These are phyloP conservation scores for Globisporangium middletonii DNA, from an alignment of 352 stramenopile species.

Conservation along the genomic window DNA sequence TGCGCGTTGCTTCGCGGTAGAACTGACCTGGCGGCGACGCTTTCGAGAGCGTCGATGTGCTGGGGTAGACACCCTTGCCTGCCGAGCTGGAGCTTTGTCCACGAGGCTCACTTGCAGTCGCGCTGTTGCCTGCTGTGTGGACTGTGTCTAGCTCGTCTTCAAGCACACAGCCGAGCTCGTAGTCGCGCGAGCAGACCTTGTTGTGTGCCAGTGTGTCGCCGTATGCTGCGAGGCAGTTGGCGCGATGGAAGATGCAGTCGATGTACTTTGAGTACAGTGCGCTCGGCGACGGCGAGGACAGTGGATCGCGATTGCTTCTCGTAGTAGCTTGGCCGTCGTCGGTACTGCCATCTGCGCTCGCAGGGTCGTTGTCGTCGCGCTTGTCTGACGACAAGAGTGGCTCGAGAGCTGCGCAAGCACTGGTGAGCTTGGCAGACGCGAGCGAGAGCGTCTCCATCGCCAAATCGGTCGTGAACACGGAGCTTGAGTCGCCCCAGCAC, in stretches of 20 bases:
- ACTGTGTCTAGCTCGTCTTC: constrained; percentile 30
- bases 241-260: constrained; percentile 36
- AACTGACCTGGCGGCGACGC: constrained; percentile 35
- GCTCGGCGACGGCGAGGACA: too few species aligned
- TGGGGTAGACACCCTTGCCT: constrained; percentile 1
- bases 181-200: constrained; percentile 30
- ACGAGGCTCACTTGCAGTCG: neutral
- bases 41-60: constrained; percentile 26
- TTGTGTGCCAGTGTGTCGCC: constrained; percentile 48
- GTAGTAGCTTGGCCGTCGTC: neutral
- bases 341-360: neutral
- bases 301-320: too few species aligned
- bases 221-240: constrained; percentile 44
- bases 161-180: constrained; percentile 38
- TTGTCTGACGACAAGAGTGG: neutral
- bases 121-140: neutral
- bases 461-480: constrained; percentile 38
- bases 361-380: constrained; percentile 2
- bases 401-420: constrained; percentile 25
- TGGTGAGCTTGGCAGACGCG: constrained; percentile 46
- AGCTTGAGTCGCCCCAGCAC: constrained; percentile 29
- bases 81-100: neutral
- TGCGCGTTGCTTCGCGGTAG: constrained; percentile 53
- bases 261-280: constrained; percentile 35
- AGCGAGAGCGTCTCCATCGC: constrained; percentile 58